Base-by-base conservation (phyloP, 306 rosid species). In the Citrullus amarus region DNA sequence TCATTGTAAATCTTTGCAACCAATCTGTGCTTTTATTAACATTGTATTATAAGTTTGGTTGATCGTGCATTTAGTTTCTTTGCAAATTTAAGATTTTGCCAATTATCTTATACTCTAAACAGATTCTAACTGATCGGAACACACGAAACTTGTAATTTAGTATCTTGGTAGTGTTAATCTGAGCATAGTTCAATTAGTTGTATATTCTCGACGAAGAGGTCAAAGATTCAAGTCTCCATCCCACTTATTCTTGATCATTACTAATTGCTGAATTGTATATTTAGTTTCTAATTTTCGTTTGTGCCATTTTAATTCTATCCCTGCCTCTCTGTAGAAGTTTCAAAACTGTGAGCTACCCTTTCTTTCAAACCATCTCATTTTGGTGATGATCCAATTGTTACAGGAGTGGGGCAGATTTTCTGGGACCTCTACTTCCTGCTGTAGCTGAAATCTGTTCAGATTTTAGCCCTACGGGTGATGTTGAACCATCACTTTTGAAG, bases 351-450 rank as follows among this genome's bases (percentile, higher is more conserved):
- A 32, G 36, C 65, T 10, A 59, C 65, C 14, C 15, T 22, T 28
- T 60, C 16, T 25, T 63, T 60, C 86, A 32, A 32, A 32, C 36
- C 36, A 32, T 32, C 36, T 32, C 36, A 32, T 32, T 32, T 32
- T 32, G 36, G 3, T 77, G 84, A 86, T 81, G 79, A 83, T 86
- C 41, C 36, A 22, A 75, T 56, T 83, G 74, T 82, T 84, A 67
- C 92, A 95, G 98, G 89, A 90, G 97, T 85, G 98, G 98, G 78
- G 97, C 95, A 83, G 98, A 95, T 86, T 95, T 92, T 80, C 85
- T 95, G 69, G 98, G 98, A 67, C 98, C 97, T 54, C 84, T 95
- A 79, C 98, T 95, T 76, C 98, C 96, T 65, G 95, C 97, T 77
- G 96, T 95, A 82, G 98, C 98, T 86, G 98, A 91, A 32, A 88